phyloP scores from a whole-genome alignment of 768 basidiomycete species.

The Suillus alpinus region DNA sequence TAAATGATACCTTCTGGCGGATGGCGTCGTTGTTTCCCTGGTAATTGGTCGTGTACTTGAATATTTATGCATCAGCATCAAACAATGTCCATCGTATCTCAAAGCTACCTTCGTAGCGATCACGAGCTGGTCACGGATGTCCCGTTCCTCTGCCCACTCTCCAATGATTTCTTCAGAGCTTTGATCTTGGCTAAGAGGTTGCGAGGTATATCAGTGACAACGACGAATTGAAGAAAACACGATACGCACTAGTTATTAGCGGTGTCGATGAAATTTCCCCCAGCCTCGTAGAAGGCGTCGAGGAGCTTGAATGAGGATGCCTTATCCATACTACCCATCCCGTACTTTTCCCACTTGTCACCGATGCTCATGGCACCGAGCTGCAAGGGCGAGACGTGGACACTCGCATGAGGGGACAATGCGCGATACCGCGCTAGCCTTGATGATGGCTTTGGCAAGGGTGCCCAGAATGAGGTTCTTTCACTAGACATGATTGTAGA shows the following conservation, averaged over 20 bases:
- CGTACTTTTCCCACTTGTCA: conserved; percentile 31
- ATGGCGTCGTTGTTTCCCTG: conserved; percentile 14
- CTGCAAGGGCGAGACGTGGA: conserved; percentile 42
- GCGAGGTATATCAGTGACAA: not conserved
- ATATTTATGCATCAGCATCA: not conserved
- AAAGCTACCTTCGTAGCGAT: conserved; percentile 41
- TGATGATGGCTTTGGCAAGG: conserved; percentile 26
- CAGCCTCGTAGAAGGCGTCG: conserved; percentile 41
- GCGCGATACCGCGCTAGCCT: conserved; percentile 32
- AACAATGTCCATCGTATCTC: not conserved
- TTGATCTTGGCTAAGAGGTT: conserved; percentile 57
- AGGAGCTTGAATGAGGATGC: conserved; percentile 43
- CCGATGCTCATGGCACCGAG: conserved; percentile 46
- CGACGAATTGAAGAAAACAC: not conserved
- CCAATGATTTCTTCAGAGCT: conserved; percentile 52
- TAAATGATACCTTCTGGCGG: conserved; percentile 24
- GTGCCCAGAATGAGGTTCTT: not conserved
- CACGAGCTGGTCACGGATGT: conserved; percentile 46
- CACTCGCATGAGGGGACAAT: conserved; percentile 35
- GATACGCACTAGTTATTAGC: conserved; percentile 41
- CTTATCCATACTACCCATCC: conserved; percentile 41
- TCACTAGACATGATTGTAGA: too few species aligned
- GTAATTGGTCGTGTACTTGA: conserved; percentile 20
- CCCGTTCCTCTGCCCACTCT: conserved; percentile 46
- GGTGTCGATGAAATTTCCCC: conserved; percentile 51